Evolutionary conservation across 148 eudicot genomes (phyloP), one percentile per base, ranked within the genome.

Genomic region (Vaccinium macrocarpon): DNA sequence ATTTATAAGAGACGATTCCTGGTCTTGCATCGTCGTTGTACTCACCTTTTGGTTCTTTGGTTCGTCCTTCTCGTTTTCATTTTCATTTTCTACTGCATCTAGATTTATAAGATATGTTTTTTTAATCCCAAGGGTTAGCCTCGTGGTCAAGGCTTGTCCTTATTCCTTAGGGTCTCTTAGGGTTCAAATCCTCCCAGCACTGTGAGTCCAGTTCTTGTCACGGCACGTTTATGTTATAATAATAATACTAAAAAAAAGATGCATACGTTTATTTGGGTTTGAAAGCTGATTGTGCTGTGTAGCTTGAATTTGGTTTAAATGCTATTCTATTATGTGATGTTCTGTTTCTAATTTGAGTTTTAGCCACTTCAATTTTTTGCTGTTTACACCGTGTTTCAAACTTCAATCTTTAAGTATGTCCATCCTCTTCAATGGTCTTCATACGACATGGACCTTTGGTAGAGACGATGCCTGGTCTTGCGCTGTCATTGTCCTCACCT

Each of bases 11-110:
- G 95, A 92, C 9, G 98, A 94, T 81, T 66, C 91, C 59, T 91
- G 91, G 90, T 92, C 96, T 35, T 93, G 96, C 79, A 72, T 93
- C 57, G 81, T 91, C 48, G 92, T 93, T 16, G 81, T 94, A 52
- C 88, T 90, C 81, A 91, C 95, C 0, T 94, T 93, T 81, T 94
- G 97, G 93, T 90, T 93, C 82, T 93, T 94, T 35, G 98, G 98
- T 95, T 84, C 55, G 78, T 74, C 15, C 70, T 23, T 16, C 46
- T 62, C 66, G 7, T 8, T 15, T 12, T 80, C 13, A 62, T 66
- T 66, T 61, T 66, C 35, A 25, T 23, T 25, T 66, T 66, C 72
- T 38, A 66, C 6, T 11, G 35, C 72, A 66, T 66, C 6, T 66
- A 25, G 4, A 72, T 42, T 4, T 15, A 66, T 19, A 13, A 19